Conservation (phyloP, 208 protist species). For the Trypanosoma mega region DNA sequence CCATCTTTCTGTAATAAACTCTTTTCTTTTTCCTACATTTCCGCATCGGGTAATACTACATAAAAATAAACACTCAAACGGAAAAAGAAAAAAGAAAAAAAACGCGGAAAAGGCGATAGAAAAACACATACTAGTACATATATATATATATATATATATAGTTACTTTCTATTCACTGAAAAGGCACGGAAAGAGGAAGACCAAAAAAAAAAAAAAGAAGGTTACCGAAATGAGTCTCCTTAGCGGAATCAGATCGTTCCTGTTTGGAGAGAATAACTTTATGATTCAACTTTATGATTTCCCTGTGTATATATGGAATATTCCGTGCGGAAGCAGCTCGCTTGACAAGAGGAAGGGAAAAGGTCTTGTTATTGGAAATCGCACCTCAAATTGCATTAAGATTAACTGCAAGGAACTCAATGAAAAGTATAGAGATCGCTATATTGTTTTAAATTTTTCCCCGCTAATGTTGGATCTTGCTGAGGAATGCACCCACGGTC, state of each 20-base stretch:
- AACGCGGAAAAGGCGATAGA: too few relatives aligned
- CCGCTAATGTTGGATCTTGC: conserved; percentile 75
- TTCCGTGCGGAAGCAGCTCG: conserved; percentile 50
- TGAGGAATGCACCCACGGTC: conserved; percentile 43
- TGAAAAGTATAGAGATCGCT: conserved; percentile 41
- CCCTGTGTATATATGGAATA: conserved; percentile 80
- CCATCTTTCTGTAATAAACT: too few relatives aligned
- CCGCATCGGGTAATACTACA: too few relatives aligned
- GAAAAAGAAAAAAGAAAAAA: too few relatives aligned
- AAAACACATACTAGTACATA: too few relatives aligned
- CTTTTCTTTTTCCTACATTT: too few relatives aligned
- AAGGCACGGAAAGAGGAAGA: not conserved
- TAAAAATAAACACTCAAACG: too few relatives aligned
- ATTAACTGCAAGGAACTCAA: conserved; percentile 48
- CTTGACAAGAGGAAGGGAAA: conserved; percentile 34
- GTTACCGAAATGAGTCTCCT: conserved; percentile 43
- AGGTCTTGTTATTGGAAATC: conserved; percentile 36
- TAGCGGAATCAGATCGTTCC: conserved; percentile 34
- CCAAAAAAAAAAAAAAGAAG: not conserved
- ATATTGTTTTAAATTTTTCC: conserved; percentile 84
- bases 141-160: too few relatives aligned
- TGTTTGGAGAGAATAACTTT: conserved; percentile 25
- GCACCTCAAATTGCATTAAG: conserved; percentile 47
- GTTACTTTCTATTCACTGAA: too few relatives aligned
- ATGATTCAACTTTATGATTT: conserved; percentile 58